A percentile compares a stretch with the other conserved stretches of the same genome.
phyloP scores from a whole-genome alignment of 192 early-diverging fungal species.

The Haplosporangium gracile region DNA sequence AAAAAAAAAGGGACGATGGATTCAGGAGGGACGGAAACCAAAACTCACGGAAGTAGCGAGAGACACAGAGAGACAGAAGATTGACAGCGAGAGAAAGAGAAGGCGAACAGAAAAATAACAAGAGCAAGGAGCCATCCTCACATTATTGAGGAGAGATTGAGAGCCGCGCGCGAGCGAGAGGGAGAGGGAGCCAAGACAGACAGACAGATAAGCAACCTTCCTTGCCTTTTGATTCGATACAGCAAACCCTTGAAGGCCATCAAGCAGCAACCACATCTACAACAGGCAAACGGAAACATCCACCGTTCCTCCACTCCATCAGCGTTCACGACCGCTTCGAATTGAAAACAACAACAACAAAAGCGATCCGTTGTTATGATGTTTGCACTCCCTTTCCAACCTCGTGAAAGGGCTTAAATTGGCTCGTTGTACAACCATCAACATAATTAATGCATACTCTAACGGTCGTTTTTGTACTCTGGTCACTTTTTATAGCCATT shows the following conservation, averaged over 20 bases:
- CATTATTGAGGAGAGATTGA: constrained; percentile 37
- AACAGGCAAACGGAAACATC: neutral
- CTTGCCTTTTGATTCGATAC: neutral
- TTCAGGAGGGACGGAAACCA: constrained; percentile 17
- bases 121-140: constrained; percentile 49
- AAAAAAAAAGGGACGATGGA: constrained; percentile 25
- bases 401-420: neutral
- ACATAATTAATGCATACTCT: neutral
- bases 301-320: neutral
- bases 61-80: constrained; percentile 5
- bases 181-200: neutral
- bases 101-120: constrained; percentile 9
- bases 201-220: neutral
- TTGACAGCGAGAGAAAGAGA: neutral
- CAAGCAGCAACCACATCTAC: neutral
- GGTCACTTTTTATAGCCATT: constrained; percentile 70
- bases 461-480: neutral
- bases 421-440: neutral
- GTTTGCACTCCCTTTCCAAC: neutral
- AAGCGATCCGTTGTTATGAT: neutral
- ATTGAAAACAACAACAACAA: neutral
- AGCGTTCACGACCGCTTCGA: too few relatives aligned
- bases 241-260: neutral
- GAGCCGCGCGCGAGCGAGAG: constrained; percentile 25
- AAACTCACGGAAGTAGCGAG: constrained; percentile 1